Percentiles rank a stretch among this genome's conserved stretches.
phyloP scores from a whole-genome alignment of 768 basidiomycete genomes.

The Paxillus involutus region DNA sequence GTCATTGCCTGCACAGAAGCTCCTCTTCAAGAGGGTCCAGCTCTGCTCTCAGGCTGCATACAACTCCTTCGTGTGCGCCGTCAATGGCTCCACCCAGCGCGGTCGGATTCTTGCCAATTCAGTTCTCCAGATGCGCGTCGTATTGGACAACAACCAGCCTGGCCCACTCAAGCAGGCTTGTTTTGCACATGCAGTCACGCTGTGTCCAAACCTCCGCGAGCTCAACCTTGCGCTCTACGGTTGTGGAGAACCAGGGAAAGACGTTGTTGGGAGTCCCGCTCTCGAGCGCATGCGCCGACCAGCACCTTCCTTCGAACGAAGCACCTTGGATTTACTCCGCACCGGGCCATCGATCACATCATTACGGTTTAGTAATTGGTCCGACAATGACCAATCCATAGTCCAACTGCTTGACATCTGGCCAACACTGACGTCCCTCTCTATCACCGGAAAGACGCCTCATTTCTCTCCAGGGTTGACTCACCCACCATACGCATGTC shows the following conservation, averaged over 20 bases:
- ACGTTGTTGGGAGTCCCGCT: conserved; percentile 49
- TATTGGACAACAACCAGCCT: conserved; percentile 71
- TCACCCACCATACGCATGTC: conserved; percentile 41
- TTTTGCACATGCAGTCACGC: conserved; percentile 56
- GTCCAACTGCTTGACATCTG: conserved; percentile 64
- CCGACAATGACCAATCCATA: conserved; percentile 56
- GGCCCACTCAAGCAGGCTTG: conserved; percentile 51
- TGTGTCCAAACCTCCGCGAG: conserved; percentile 59
- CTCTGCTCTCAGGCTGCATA: conserved; percentile 55
- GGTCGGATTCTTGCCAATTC: conserved; percentile 52
- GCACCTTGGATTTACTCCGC: conserved; percentile 50
- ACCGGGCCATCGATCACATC: conserved; percentile 52
- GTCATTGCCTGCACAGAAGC: conserved; percentile 61
- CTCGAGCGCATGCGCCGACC: conserved; percentile 46
- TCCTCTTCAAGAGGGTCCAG: conserved; percentile 58
- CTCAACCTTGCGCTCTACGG: conserved; percentile 63
- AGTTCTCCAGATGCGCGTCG: conserved; percentile 52
- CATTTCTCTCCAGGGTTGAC: conserved; percentile 41
- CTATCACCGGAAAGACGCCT: conserved; percentile 59
- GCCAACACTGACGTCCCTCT: conserved; percentile 55
- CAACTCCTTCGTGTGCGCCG: conserved; percentile 52
- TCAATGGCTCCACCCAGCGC: conserved; percentile 45
- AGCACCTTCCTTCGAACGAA: conserved; percentile 55
- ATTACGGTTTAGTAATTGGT: conserved; percentile 72
- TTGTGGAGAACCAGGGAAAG: conserved; percentile 47